phyloP scores from a whole-genome alignment of 2,329 filamentous ascomycete species.

The Onygenales sp. region DNA sequence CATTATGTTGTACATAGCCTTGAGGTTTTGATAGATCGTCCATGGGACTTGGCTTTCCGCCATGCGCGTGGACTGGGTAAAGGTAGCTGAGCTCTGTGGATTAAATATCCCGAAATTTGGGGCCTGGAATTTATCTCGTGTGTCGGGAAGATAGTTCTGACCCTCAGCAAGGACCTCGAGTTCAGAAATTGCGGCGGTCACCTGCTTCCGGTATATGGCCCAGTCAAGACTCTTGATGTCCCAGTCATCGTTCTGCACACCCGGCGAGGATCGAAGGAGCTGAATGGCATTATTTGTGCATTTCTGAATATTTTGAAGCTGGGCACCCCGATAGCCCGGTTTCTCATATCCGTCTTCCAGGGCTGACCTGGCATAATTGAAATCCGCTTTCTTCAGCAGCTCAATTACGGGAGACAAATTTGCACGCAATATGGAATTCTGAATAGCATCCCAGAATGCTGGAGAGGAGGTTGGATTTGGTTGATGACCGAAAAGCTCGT shows the following conservation, averaged over 20 bases:
- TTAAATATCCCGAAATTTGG: slow-evolving; percentile 32
- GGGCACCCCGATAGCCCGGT: slow-evolving; percentile 61
- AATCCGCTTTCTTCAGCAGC: slow-evolving; percentile 65
- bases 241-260: slow-evolving; percentile 58
- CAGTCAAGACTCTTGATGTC: slow-evolving; percentile 73
- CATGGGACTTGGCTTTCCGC: slow-evolving; percentile 82
- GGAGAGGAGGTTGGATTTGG: slow-evolving; percentile 68
- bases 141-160: slow-evolving; percentile 42
- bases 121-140: slow-evolving; percentile 37
- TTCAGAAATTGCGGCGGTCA: slow-evolving; percentile 58
- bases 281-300: slow-evolving; percentile 60
- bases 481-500: slow-evolving; percentile 52
- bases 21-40: slow-evolving; percentile 79
- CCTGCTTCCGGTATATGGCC: slow-evolving; percentile 70
- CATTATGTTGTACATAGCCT: slow-evolving; percentile 69
- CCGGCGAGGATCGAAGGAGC: slow-evolving; percentile 65
- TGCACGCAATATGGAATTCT: slow-evolving; percentile 64
- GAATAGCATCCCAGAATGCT: slow-evolving; percentile 80
- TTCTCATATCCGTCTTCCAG: slow-evolving; percentile 53
- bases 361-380: slow-evolving; percentile 61
- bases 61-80: slow-evolving; percentile 57
- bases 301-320: slow-evolving; percentile 67
- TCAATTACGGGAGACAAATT: slow-evolving; percentile 57
- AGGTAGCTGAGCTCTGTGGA: slow-evolving; percentile 47
- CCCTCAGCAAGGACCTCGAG: slow-evolving; percentile 74